Evolutionary conservation across 306 rosid species (phyloP).

Genomic region (Vigna reflexopilosa): DNA sequence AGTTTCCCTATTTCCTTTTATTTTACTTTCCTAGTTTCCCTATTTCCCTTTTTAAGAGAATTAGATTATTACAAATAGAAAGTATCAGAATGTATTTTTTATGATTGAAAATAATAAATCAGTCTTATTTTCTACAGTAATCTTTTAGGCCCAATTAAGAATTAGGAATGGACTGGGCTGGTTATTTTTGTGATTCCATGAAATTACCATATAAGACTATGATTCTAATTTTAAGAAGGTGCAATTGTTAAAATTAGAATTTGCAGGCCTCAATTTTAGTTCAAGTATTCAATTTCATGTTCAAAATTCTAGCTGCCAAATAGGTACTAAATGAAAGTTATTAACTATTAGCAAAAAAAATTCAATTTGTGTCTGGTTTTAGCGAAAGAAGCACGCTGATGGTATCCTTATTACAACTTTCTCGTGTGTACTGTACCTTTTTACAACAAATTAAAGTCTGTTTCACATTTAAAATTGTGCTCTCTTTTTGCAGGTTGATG

Average conservation of each 20-base stretch:
- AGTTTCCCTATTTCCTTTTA: too few relatives aligned
- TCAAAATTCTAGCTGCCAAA: not conserved
- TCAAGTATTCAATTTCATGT: not conserved
- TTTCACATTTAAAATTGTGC: slow-evolving; percentile 34
- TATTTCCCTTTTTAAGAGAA: too few relatives aligned
- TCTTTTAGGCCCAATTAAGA: not conserved
- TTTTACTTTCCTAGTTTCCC: too few relatives aligned
- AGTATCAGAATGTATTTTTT: too few relatives aligned
- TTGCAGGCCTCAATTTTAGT: not conserved
- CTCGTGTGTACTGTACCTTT: slow-evolving; percentile 20
- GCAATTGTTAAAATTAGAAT: not conserved
- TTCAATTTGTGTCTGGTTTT: not conserved
- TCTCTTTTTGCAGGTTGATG: slow-evolving; percentile 80
- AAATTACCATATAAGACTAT: not conserved
- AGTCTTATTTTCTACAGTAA: too few relatives aligned
- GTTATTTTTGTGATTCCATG: not conserved
- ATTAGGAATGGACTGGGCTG: slow-evolving; percentile 2
- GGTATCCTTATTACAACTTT: slow-evolving; percentile 23
- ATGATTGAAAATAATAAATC: too few relatives aligned
- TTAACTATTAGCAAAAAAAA: not conserved
- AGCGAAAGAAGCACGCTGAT: not conserved
- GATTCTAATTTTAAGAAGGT: not conserved
- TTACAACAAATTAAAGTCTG: not conserved
- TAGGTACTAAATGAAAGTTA: not conserved
- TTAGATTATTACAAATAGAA: too few relatives aligned